Evolutionary conservation across 2,329 filamentous ascomycete species (phyloP).

Genomic region (Botrytis byssoidea): DNA sequence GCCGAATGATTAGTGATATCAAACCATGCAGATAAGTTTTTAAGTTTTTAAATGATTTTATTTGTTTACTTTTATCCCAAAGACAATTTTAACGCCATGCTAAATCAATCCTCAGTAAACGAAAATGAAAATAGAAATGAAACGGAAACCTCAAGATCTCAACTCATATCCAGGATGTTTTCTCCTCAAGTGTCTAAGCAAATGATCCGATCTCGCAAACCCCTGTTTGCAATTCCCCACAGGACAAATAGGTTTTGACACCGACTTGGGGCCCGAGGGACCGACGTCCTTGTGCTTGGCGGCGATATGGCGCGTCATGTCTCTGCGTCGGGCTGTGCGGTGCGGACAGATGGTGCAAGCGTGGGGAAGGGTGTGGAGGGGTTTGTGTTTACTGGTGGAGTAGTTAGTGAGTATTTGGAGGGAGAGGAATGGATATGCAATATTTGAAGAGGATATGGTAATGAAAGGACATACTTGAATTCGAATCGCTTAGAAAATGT

Average conservation of each 20-base stretch:
- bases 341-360: constrained; percentile 6
- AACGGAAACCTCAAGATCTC: neutral
- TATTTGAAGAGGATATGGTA: neutral
- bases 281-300: constrained; percentile 6
- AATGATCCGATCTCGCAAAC: constrained; percentile 14
- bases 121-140: neutral
- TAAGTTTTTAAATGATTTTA: neutral
- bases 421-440: neutral
- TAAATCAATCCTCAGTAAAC: neutral
- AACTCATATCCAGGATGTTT: constrained; percentile 1
- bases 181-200: constrained; percentile 12
- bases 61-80: neutral
- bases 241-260: neutral
- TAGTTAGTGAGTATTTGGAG: neutral
- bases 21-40: neutral
- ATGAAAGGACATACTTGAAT: neutral
- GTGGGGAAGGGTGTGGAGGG: constrained; percentile 3
- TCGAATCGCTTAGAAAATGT: constrained; percentile 12
- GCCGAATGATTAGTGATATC: neutral
- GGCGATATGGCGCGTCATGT: constrained; percentile 9
- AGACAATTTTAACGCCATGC: neutral
- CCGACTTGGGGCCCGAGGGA: neutral
- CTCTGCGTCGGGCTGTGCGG: constrained; percentile 13
- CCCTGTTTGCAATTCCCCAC: neutral
- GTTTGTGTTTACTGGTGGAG: neutral